Evolutionary conservation across 1,284 basidiomycete genomes (phyloP).

Genomic region (Cryptococcus sp.): DNA sequence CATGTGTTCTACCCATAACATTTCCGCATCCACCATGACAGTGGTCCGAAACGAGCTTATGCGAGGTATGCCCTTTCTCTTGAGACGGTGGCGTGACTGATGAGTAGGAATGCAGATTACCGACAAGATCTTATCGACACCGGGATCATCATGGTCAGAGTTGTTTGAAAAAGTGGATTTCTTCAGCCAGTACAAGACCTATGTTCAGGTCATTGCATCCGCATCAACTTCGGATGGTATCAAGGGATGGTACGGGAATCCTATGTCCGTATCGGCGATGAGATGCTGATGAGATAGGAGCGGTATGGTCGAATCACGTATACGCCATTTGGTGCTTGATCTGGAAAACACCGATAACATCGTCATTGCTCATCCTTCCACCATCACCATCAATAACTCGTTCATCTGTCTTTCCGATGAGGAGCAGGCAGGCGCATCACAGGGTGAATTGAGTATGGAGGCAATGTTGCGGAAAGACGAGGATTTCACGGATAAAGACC

Average conservation of each 20-base stretch:
- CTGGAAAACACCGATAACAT: conserved; percentile 92
- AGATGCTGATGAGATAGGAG: conserved; percentile 54
- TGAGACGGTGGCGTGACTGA: neutral
- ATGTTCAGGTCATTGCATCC: conserved; percentile 95
- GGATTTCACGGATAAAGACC: conserved; percentile 73
- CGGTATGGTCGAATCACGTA: conserved; percentile 91
- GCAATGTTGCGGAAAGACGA: conserved; percentile 70
- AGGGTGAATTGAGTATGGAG: conserved; percentile 73
- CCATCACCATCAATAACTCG: conserved; percentile 87
- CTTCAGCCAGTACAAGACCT: conserved; percentile 95
- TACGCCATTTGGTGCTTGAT: conserved; percentile 95
- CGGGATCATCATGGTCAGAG: conserved; percentile 79
- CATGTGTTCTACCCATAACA: conserved; percentile 99
- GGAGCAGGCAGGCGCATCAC: conserved; percentile 82
- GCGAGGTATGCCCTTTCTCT: conserved; percentile 57
- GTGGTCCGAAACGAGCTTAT: conserved; percentile 97
- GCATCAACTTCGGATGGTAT: conserved; percentile 77
- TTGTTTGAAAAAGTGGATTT: conserved; percentile 94
- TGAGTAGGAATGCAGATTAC: conserved; percentile 79
- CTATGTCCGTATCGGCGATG: neutral
- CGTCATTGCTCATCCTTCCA: conserved; percentile 87
- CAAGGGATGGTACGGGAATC: conserved; percentile 75
- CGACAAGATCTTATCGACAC: conserved; percentile 69
- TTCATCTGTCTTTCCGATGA: conserved; percentile 79
- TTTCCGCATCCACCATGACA: conserved; percentile 90